Base-by-base conservation (phyloP, 345 rosid species). In the Iberis pinnata region DNA sequence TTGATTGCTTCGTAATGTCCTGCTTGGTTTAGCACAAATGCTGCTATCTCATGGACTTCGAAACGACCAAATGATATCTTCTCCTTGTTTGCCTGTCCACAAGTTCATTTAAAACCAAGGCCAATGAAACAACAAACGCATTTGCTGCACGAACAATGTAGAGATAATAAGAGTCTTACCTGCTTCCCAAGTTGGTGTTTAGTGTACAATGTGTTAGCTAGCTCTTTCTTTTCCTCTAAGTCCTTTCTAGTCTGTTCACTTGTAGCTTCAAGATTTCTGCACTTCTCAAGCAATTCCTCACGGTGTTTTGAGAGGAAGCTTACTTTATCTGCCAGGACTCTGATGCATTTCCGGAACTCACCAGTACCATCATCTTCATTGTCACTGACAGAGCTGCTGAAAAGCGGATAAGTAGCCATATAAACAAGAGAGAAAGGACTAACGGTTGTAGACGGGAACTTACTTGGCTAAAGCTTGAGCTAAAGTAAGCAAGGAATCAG, bases 181-280 rank as follows among this genome's bases (percentile, higher is more conserved):
- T 88, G 99, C 74, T 88, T 88, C 79, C 85, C 97, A 53, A 76
- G 84, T 71, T 85, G 97, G 70, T 77, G 97, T 73, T 88, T 93
- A 18, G 82, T 69, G 64, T 77, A 86, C 64, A 88, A 53, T n/a
- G 87, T 79, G 68, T 83, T 77, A 49, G 80, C 78, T 47, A 81
- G 75, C 73, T 86, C 92, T 55, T 80, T 79, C 75, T 88, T 88
- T 54, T 78, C 95, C 47, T 82, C 86, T 64, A 88, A 50, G 32
- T 88, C 95, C 75, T 83, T 88, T 67, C 64, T 76, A 41, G 88
- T 82, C 67, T 72, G 79, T 69, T 82, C 94, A 52, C 83, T 80
- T 48, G 75, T 70, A 51, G 75, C 74, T 69, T 93, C 95, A 58
- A 82, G 70, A 38, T 79, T 80, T 9, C 73, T 74, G 57, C 43